These are phyloP conservation scores for Diospyros kaki DNA, from an alignment of 148 eudicot species.

Conservation along the genomic window DNA sequence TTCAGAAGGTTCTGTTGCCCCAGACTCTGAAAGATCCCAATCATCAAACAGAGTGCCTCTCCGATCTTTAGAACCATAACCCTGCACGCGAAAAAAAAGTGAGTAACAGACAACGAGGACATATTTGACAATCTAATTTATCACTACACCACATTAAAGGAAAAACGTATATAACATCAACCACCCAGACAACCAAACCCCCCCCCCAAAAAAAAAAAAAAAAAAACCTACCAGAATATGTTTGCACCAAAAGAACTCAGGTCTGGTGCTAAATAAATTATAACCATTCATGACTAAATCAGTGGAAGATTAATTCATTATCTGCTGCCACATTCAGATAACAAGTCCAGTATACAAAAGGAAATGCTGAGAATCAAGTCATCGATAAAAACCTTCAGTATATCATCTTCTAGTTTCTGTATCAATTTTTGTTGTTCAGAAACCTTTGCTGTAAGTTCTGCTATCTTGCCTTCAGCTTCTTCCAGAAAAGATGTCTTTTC, in stretches of 20 bases:
- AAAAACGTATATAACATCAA: not conserved
- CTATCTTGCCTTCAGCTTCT: constrained; percentile 73
- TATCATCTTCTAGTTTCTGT: constrained; percentile 99
- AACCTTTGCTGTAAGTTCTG: constrained; percentile 60
- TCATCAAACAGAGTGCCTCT: constrained; percentile 72
- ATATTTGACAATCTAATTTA: constrained; percentile 11
- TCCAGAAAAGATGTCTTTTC: constrained; percentile 76
- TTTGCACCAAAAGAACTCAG: not conserved
- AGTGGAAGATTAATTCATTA: not conserved
- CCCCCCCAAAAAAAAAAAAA: too few species aligned
- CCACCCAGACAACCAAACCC: not conserved
- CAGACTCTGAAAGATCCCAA: constrained; percentile 95
- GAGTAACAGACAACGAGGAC: not conserved
- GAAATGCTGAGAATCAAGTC: not conserved
- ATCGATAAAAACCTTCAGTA: constrained; percentile 58
- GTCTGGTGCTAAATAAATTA: constrained; percentile 2
- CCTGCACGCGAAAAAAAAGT: constrained; percentile 42
- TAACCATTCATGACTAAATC: not conserved
- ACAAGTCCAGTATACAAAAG: not conserved
- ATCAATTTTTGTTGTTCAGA: constrained; percentile 80
- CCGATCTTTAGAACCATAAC: constrained; percentile 83
- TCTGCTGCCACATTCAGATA: not conserved
- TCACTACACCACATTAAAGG: not conserved
- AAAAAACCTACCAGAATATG: not conserved
- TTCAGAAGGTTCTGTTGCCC: constrained; percentile 64